These are phyloP conservation scores for Blastomyces parvus DNA, from an alignment of 2,329 filamentous ascomycete genomes.

Conservation along the genomic window DNA sequence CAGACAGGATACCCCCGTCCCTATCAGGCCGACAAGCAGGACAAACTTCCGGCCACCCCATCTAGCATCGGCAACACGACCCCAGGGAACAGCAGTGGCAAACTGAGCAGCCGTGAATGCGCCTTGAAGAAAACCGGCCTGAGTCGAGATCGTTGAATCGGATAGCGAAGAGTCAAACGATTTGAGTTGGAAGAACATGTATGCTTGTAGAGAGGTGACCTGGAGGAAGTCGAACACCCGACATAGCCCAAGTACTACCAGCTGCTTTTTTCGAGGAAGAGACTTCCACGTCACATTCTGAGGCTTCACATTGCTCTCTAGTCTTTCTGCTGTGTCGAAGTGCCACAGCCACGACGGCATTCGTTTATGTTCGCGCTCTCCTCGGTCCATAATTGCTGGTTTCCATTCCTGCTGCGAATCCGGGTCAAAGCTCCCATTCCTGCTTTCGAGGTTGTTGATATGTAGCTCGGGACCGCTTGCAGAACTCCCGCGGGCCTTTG, in stretches of 20 bases:
- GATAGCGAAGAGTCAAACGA: constrained; percentile 55
- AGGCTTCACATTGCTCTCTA: constrained; percentile 11
- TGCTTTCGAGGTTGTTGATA: background rate
- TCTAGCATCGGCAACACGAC: constrained; percentile 55
- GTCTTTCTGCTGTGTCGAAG: background rate
- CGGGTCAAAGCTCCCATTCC: background rate
- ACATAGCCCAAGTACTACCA: constrained; percentile 30
- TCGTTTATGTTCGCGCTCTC: constrained; percentile 14
- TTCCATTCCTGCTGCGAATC: constrained; percentile 4
- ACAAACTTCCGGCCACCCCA: constrained; percentile 64
- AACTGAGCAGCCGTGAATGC: constrained; percentile 74
- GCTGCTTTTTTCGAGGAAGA: constrained; percentile 31
- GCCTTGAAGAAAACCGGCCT: constrained; percentile 66
- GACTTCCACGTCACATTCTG: constrained; percentile 33
- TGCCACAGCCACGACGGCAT: constrained; percentile 12
- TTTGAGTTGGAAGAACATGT: constrained; percentile 77
- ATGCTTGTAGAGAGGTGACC: constrained; percentile 43
- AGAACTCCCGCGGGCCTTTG: background rate
- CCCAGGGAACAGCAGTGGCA: constrained; percentile 72
- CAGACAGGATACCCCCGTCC: constrained; percentile 55
- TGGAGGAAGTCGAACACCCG: constrained; percentile 35
- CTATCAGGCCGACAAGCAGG: constrained; percentile 62
- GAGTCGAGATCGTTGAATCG: constrained; percentile 56
- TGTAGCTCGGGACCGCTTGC: background rate
- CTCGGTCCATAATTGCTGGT: constrained; percentile 14